Evolutionary conservation across 768 basidiomycete species (phyloP).

Genomic region (Russula sp.): DNA sequence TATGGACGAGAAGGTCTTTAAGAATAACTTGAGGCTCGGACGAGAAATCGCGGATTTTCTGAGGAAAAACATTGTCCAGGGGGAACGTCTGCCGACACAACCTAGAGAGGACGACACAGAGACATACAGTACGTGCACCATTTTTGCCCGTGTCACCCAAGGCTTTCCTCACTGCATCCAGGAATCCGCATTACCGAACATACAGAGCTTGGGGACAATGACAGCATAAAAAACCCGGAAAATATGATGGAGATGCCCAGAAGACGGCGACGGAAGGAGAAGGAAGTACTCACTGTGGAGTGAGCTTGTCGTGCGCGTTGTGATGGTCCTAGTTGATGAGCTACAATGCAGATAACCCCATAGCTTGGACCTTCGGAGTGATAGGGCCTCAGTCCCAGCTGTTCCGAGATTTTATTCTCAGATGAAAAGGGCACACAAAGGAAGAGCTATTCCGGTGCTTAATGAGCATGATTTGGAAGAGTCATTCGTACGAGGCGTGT

Average conservation of each 20-base stretch:
- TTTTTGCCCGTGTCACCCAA: neutral
- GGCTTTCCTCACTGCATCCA: slow-evolving; percentile 25
- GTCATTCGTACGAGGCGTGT: slow-evolving; percentile 73
- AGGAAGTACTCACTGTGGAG: neutral
- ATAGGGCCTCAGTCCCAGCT: slow-evolving; percentile 12
- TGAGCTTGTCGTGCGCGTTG: slow-evolving; percentile 5
- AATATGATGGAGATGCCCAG: slow-evolving; percentile 40
- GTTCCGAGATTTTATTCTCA: slow-evolving; percentile 51
- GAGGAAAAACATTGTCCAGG: slow-evolving; percentile 83
- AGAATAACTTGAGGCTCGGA: slow-evolving; percentile 50
- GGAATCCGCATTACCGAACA: slow-evolving; percentile 68
- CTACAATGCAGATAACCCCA: slow-evolving; percentile 23
- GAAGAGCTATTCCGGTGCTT: slow-evolving; percentile 58
- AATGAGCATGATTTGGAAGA: slow-evolving; percentile 81
- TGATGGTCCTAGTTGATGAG: slow-evolving; percentile 4
- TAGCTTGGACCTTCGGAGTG: slow-evolving; percentile 20
- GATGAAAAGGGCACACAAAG: slow-evolving; percentile 60
- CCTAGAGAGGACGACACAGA: slow-evolving; percentile 33
- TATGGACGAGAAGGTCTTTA: slow-evolving; percentile 41
- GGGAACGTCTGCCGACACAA: slow-evolving; percentile 37
- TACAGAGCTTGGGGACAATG: slow-evolving; percentile 84
- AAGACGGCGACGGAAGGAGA: slow-evolving; percentile 26
- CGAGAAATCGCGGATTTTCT: slow-evolving; percentile 69
- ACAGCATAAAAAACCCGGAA: slow-evolving; percentile 60
- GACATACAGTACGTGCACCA: slow-evolving; percentile 47